Percentiles rank a stretch among this genome's conserved stretches.
Conservation (phyloP, 2,329 filamentous ascomycete species). For the Blastomyces emzantsi region DNA sequence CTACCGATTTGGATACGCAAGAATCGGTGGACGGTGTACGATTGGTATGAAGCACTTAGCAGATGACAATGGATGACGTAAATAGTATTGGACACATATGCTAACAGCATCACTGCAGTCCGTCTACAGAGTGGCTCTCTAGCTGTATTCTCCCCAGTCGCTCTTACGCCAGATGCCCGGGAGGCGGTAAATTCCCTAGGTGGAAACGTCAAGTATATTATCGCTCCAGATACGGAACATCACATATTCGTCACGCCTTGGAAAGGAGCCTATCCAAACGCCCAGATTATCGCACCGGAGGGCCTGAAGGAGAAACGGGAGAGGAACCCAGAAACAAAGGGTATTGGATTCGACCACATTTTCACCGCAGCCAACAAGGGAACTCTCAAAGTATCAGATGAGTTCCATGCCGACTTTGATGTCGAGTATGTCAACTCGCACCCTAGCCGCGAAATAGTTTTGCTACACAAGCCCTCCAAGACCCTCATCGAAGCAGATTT, state of each 20-base stretch:
- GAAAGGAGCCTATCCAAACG: conserved; percentile 67
- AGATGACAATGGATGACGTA: background rate
- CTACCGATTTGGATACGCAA: conserved; percentile 65
- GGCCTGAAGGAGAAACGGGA: conserved; percentile 75
- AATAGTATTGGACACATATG: conserved; percentile 2
- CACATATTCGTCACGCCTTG: conserved; percentile 88
- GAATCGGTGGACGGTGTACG: conserved; percentile 79
- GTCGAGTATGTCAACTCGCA: conserved; percentile 75
- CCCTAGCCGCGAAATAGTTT: conserved; percentile 77
- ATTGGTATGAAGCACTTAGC: conserved; percentile 51
- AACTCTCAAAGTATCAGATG: conserved; percentile 52
- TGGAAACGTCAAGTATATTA: conserved; percentile 68
- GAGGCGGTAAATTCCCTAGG: conserved; percentile 54
- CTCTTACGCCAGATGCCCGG: conserved; percentile 65
- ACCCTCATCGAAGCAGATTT: conserved; percentile 85
- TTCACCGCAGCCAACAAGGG: conserved; percentile 51
- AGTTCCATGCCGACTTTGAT: conserved; percentile 82
- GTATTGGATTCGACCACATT: conserved; percentile 57
- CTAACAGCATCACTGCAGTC: conserved; percentile 43
- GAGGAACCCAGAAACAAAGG: conserved; percentile 46
- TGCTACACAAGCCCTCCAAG: conserved; percentile 68
- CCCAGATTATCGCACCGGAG: conserved; percentile 72
- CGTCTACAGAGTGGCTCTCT: conserved; percentile 67
- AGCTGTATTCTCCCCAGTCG: conserved; percentile 86
- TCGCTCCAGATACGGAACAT: conserved; percentile 84